Percentiles rank a stretch among this genome's conserved stretches.
These are phyloP conservation scores for Russula vinacea DNA, from an alignment of 768 basidiomycete species.

Conservation along the genomic window DNA sequence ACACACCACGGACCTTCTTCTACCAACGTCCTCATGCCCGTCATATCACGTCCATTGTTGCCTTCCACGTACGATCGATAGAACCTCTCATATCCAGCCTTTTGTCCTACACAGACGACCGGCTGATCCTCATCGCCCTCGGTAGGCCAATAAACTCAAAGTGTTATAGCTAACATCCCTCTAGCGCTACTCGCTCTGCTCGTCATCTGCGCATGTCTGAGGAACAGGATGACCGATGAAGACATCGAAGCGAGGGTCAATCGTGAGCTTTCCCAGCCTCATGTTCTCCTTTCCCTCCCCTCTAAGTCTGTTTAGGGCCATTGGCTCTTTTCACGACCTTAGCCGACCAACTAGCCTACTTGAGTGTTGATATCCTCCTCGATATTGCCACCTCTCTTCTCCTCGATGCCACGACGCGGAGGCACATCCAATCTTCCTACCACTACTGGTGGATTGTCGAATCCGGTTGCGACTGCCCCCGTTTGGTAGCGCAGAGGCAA, in stretches of 20 bases:
- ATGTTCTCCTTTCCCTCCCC: neutral
- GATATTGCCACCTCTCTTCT: neutral
- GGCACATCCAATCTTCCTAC: neutral
- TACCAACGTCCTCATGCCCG: neutral
- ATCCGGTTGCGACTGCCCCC: neutral
- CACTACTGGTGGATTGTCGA: neutral
- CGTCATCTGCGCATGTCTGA: neutral
- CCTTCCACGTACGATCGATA: neutral
- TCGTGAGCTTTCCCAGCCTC: neutral
- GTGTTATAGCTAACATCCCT: neutral
- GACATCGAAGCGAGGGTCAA: neutral
- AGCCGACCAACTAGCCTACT: neutral
- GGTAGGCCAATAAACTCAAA: neutral
- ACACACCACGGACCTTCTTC: neutral
- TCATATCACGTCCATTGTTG: neutral
- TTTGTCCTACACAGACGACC: neutral
- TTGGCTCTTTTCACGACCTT: neutral
- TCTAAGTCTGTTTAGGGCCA: neutral
- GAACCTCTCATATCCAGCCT: neutral
- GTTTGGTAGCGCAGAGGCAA: neutral
- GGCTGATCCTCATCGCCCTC: neutral
- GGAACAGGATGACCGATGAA: neutral
- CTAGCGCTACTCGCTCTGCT: neutral
- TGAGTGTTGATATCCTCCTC: neutral
- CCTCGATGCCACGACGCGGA: neutral